Conservation (phyloP, 2,329 filamentous ascomycete species). For the Teratosphaeria viscida region DNA sequence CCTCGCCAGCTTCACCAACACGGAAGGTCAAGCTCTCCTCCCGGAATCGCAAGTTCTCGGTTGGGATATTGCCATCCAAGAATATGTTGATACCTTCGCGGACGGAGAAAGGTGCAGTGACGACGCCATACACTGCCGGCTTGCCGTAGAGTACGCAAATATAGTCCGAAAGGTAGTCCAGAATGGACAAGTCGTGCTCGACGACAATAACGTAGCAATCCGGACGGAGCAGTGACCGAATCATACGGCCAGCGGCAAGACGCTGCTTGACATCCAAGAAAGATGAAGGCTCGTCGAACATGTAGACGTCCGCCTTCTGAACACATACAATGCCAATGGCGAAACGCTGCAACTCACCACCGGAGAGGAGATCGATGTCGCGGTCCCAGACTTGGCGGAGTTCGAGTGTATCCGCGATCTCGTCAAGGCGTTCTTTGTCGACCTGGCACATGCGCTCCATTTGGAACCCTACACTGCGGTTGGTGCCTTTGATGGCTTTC, state of each 20-base stretch:
- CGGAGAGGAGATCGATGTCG: slow-evolving; percentile 81
- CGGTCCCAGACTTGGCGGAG: slow-evolving; percentile 83
- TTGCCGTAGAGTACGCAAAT: slow-evolving; percentile 95
- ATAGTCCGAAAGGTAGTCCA: slow-evolving; percentile 98
- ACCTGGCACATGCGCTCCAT: slow-evolving; percentile 68
- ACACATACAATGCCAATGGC: slow-evolving; percentile 94
- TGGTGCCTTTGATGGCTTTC: slow-evolving; percentile 69
- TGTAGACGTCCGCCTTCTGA: slow-evolving; percentile 94
- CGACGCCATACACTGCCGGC: slow-evolving; percentile 93
- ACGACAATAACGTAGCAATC: slow-evolving; percentile 97
- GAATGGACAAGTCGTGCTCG: slow-evolving; percentile 96
- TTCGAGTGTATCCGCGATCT: slow-evolving; percentile 77
- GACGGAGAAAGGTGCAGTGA: slow-evolving; percentile 88
- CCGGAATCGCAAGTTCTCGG: slow-evolving; percentile 96
- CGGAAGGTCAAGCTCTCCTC: slow-evolving; percentile 95
- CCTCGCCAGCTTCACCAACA: slow-evolving; percentile 78
- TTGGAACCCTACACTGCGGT: slow-evolving; percentile 65
- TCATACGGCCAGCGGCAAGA: slow-evolving; percentile 82
- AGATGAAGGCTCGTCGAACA: slow-evolving; percentile 99
- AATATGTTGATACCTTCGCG: slow-evolving; percentile 99
- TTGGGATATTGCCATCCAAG: slow-evolving; percentile 94
- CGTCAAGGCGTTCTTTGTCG: slow-evolving; percentile 56
- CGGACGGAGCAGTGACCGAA: slow-evolving; percentile 77
- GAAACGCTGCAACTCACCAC: slow-evolving; percentile 96
- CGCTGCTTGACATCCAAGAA: slow-evolving; percentile 99